phyloP scores from a whole-genome alignment of 352 stramenopile genomes.

The Phytophthora multivora region DNA sequence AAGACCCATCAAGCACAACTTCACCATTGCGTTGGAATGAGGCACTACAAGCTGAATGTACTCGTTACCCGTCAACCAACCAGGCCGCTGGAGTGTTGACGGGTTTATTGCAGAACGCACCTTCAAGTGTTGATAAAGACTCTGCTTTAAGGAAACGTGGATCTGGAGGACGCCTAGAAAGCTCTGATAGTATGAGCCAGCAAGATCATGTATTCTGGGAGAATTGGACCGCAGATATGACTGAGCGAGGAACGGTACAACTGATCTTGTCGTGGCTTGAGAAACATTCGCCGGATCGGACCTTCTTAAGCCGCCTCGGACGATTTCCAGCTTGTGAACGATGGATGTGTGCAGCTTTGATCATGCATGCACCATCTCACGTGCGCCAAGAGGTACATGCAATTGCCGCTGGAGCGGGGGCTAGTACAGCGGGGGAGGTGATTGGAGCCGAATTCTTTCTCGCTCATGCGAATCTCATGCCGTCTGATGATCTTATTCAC shows the following conservation, averaged over 20 bases:
- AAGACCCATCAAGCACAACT: constrained; percentile 3
- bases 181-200: constrained; percentile 24
- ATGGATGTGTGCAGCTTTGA: constrained; percentile 72
- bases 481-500: constrained; percentile 70
- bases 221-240: constrained; percentile 65
- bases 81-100: constrained; percentile 12
- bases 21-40: constrained; percentile 42
- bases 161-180: constrained; percentile 23
- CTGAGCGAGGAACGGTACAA: constrained; percentile 54
- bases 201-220: constrained; percentile 59
- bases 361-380: constrained; percentile 80
- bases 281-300: constrained; percentile 72
- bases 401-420: constrained; percentile 58
- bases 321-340: constrained; percentile 75
- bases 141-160: constrained; percentile 12
- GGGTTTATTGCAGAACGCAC: constrained; percentile 2
- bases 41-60: constrained; percentile 39
- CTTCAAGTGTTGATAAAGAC: constrained; percentile 19
- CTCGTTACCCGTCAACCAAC: constrained; percentile 24
- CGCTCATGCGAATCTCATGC: constrained; percentile 60
- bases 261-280: constrained; percentile 81
- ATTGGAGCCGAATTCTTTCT: constrained; percentile 37
- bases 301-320: constrained; percentile 77
- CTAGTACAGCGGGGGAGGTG: constrained; percentile 24
- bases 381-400: constrained; percentile 80